phyloP scores from a whole-genome alignment of 495 filamentous ascomycete species.

The Tuber umbilicatum region DNA sequence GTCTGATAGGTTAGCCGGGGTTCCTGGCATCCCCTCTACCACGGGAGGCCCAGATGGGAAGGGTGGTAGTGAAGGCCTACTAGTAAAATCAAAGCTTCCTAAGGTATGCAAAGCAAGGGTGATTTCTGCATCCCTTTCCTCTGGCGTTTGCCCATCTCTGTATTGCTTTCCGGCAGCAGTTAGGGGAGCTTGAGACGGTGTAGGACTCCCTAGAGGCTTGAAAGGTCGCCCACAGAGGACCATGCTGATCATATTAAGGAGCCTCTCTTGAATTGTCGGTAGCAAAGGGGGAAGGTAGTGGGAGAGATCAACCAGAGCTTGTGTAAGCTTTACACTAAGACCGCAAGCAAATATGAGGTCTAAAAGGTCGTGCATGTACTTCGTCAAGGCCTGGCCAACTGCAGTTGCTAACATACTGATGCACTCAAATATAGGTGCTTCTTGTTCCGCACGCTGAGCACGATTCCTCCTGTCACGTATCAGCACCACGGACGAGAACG shows the following conservation, averaged over 20 bases:
- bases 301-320: slow-evolving; percentile 94
- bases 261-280: slow-evolving; percentile 80
- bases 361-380: slow-evolving; percentile 91
- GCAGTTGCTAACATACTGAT: slow-evolving; percentile 93
- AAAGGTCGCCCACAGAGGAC: slow-evolving; percentile 89
- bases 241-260: slow-evolving; percentile 90
- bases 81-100: slow-evolving; percentile 91
- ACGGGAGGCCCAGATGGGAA: slow-evolving; percentile 2
- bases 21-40: neutral
- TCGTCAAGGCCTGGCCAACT: slow-evolving; percentile 91
- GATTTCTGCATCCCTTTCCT: slow-evolving; percentile 78
- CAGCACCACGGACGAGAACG: slow-evolving; percentile 9
- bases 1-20: slow-evolving; percentile 45
- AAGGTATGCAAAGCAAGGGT: slow-evolving; percentile 86
- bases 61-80: slow-evolving; percentile 40
- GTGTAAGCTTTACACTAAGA: slow-evolving; percentile 81
- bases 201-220: slow-evolving; percentile 80
- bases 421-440: slow-evolving; percentile 92
- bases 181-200: slow-evolving; percentile 57
- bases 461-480: slow-evolving; percentile 55
- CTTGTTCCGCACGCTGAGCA: slow-evolving; percentile 53
- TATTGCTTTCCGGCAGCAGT: slow-evolving; percentile 82
- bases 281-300: slow-evolving; percentile 96
- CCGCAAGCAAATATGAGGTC: slow-evolving; percentile 97
- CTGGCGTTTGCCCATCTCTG: slow-evolving; percentile 61